Percentiles rank a stretch among this genome's conserved stretches.
Conservation (phyloP, 176 grass and related monocot species). For the Bolboschoenus planiculmis region DNA sequence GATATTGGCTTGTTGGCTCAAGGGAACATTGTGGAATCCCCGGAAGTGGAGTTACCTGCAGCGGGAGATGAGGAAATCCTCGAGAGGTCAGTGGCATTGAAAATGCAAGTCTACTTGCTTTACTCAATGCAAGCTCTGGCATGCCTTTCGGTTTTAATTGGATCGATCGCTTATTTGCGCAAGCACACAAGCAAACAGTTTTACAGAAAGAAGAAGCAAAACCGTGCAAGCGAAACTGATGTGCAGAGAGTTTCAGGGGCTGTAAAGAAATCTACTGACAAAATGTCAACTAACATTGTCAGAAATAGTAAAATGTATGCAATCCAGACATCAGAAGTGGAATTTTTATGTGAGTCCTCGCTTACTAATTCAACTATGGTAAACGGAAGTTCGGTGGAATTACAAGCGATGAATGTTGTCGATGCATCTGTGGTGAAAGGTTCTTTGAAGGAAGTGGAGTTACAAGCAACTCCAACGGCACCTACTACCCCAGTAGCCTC, state of each 20-base stretch:
- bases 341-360: constrained; percentile 13
- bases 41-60: background rate
- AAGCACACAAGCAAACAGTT: constrained; percentile 1
- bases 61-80: background rate
- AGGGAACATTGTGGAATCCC: background rate
- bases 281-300: background rate
- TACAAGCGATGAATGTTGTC: background rate
- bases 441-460: background rate
- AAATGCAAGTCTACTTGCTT: constrained; percentile 21
- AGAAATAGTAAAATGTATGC: constrained; percentile 9
- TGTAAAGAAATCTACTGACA: background rate
- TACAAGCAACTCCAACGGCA: background rate
- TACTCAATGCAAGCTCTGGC: constrained; percentile 18
- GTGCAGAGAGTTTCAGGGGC: background rate
- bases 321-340: constrained; percentile 9
- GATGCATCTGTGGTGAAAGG: background rate
- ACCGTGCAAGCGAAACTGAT: background rate
- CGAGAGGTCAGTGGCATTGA: background rate
- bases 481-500: background rate
- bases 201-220: background rate
- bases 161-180: background rate
- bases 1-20: constrained; percentile 17
- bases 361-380: background rate
- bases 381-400: background rate
- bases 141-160: background rate